phyloP scores from a whole-genome alignment of 192 early-diverging fungal species.

The Entomortierella beljakovae region DNA sequence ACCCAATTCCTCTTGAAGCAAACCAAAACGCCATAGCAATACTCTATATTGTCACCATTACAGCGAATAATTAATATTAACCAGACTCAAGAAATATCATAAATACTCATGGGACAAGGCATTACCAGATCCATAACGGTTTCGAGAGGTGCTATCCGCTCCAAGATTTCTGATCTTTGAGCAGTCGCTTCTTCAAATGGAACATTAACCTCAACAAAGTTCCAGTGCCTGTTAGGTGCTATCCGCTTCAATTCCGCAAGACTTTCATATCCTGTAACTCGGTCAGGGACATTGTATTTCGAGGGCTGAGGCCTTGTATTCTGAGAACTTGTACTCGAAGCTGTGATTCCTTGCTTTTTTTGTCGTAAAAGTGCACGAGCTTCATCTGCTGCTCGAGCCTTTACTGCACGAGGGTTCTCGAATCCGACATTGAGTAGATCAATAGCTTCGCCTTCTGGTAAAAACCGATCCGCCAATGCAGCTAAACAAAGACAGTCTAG shows the following conservation, averaged over 20 bases:
- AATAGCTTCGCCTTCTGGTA: conserved; percentile 81
- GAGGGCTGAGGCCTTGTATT: background rate
- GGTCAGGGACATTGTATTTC: conserved; percentile 47
- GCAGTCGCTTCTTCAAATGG: conserved; percentile 76
- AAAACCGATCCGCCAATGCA: conserved; percentile 77
- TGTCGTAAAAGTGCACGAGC: conserved; percentile 26
- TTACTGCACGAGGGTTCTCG: conserved; percentile 84
- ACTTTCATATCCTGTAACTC: conserved; percentile 53
- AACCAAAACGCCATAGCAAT: conserved; percentile 98
- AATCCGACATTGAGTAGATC: conserved; percentile 97
- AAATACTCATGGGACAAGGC: background rate
- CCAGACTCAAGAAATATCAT: background rate
- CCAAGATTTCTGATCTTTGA: conserved; percentile 68
- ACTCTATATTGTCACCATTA: conserved; percentile 64
- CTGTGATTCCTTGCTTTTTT: conserved; percentile 24
- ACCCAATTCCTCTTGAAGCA: conserved; percentile 84
- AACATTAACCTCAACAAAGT: conserved; percentile 92
- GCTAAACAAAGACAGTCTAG: conserved; percentile 94
- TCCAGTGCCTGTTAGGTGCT: conserved; percentile 81
- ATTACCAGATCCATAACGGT: conserved; percentile 93
- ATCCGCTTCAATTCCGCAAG: conserved; percentile 65
- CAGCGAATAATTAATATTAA: conserved; percentile 6
- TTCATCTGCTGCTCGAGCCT: conserved; percentile 55
- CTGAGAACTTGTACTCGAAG: background rate
- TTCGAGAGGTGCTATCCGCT: conserved; percentile 81